A percentile compares a stretch with the other conserved stretches of the same genome.
Conservation (phyloP, 441 rosid genomes). For the Bruguiera hainesii region DNA sequence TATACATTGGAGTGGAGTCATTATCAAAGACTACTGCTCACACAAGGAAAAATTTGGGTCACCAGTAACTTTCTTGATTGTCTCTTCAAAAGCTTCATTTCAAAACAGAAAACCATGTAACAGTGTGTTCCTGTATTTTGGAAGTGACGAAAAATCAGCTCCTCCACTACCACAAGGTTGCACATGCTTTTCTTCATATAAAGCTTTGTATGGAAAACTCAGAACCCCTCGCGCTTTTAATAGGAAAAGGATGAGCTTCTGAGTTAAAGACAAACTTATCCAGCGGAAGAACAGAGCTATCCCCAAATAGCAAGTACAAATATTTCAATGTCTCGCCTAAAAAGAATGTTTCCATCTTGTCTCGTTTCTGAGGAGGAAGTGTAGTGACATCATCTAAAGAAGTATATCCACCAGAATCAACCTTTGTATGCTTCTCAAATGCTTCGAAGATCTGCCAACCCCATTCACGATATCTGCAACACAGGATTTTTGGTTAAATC, state of each 20-base stretch:
- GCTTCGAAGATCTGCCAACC: slow-evolving; percentile 98
- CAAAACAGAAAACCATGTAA: not conserved
- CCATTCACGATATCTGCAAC: slow-evolving; percentile 86
- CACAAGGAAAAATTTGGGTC: slow-evolving; percentile 9
- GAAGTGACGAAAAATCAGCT: not conserved
- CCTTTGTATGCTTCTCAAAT: slow-evolving; percentile 83
- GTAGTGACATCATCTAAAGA: slow-evolving; percentile 80
- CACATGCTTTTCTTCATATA: slow-evolving; percentile 14
- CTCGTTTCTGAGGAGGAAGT: slow-evolving; percentile 80
- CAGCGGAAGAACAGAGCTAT: slow-evolving; percentile 68
- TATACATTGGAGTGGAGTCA: slow-evolving; percentile 18
- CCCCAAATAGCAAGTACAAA: slow-evolving; percentile 86
- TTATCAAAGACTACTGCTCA: not conserved
- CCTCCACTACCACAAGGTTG: slow-evolving; percentile 13
- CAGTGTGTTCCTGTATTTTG: no score
- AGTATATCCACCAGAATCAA: slow-evolving; percentile 80
- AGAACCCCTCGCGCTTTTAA: slow-evolving; percentile 32
- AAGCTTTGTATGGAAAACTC: slow-evolving; percentile 11
- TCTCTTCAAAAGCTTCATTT: slow-evolving; percentile 12
- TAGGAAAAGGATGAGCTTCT: slow-evolving; percentile 94
- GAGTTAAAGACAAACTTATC: slow-evolving; percentile 90
- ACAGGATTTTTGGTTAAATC: slow-evolving; percentile 18
- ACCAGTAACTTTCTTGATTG: slow-evolving; percentile 8
- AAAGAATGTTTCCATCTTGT: slow-evolving; percentile 98
- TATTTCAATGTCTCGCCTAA: slow-evolving; percentile 91